phyloP scores from a whole-genome alignment of 192 early-diverging fungal species.

The Mortierella hygrophila region DNA sequence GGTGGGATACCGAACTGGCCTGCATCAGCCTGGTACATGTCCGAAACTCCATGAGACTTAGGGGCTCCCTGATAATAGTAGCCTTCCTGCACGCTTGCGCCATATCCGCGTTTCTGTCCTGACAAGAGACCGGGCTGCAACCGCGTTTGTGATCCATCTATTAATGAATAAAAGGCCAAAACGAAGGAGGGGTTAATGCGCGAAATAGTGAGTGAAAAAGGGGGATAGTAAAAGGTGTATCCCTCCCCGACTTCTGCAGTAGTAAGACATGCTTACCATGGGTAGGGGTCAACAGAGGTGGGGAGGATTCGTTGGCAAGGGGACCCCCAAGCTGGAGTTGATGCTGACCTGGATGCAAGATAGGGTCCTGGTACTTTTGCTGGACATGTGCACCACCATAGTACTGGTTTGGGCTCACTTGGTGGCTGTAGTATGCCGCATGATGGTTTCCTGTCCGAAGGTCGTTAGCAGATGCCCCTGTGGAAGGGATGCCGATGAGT shows the following conservation, averaged over 20 bases:
- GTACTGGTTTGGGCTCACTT: slow-evolving; percentile 32
- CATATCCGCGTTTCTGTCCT: slow-evolving; percentile 36
- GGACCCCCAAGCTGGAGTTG: slow-evolving; percentile 49
- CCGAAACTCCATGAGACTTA: slow-evolving; percentile 19
- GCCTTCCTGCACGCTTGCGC: slow-evolving; percentile 13
- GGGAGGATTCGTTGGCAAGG: slow-evolving; percentile 44
- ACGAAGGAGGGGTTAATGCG: neutral
- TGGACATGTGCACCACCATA: slow-evolving; percentile 36
- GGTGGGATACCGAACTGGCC: slow-evolving; percentile 19
- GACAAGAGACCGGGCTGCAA: slow-evolving; percentile 19
- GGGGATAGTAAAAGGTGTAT: neutral
- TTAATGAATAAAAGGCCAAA: neutral
- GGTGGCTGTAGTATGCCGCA: slow-evolving; percentile 41
- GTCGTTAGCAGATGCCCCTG: slow-evolving; percentile 31
- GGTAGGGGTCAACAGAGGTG: slow-evolving; percentile 21
- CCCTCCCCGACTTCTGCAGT: slow-evolving; percentile 1
- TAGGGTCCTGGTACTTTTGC: slow-evolving; percentile 46
- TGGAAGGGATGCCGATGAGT: slow-evolving; percentile 44
- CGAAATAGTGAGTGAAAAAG: neutral
- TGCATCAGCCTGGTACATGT: slow-evolving; percentile 17
- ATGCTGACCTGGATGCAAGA: slow-evolving; percentile 45
- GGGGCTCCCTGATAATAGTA: slow-evolving; percentile 29
- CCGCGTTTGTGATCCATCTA: slow-evolving; percentile 33
- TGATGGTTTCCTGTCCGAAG: slow-evolving; percentile 45
- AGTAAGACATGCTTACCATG: slow-evolving; percentile 35